Evolutionary conservation across 2,329 filamentous ascomycete species (phyloP), one percentile per base, ranked within the genome.

Genomic region (Epichloe bromicola): DNA sequence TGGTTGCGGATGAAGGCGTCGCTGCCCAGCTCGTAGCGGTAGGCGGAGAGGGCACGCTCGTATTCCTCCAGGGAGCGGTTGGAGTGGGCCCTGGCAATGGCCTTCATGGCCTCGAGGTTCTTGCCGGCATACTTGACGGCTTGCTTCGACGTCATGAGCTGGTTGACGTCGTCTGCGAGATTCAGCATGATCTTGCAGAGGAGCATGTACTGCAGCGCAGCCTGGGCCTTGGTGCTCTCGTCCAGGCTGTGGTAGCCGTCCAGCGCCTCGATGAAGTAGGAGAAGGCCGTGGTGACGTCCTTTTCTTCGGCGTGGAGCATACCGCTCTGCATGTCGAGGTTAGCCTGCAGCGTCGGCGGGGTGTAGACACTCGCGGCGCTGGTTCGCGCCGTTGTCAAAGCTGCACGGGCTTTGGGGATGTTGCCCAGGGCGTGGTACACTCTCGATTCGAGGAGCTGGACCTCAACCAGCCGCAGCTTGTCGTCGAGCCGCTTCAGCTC

Each of bases 111-210:
- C 70, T 98, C 93, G 56, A 98, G 82, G 65, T 88, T 93, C 71
- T 91, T 88, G 61, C 91, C 89, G 34, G 90, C 90, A 66, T 98
- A 97, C 71, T 94, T 93, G 65, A 94, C 82, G 39, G 94, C 93
- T 69, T 96, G 90, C 78, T 98, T 98, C 50, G 88, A 94, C 33
- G 86, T 82, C 82, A 98, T 88, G 59, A 98, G 80, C 64, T 86
- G 82, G 71, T 91, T 95, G 67, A 98, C 91, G 68, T 98, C 94
- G 74, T 97, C 90, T 58, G 83, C 88, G 40, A 94, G 78, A 72
- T 98, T 98, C 60, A 98, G 79, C 94, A 98, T 98, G 69, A 98
- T 93, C 76, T 98, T 98, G 82, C 93, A 97, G 37, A 98, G 83
- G 50, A 98, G 80, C 93, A 98, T 98, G 76, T 98, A 98, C 74